Percentiles rank a stretch among this genome's conserved stretches.
Conservation (phyloP, 306 rosid species). For the Ammopiptanthus mongolicus region DNA sequence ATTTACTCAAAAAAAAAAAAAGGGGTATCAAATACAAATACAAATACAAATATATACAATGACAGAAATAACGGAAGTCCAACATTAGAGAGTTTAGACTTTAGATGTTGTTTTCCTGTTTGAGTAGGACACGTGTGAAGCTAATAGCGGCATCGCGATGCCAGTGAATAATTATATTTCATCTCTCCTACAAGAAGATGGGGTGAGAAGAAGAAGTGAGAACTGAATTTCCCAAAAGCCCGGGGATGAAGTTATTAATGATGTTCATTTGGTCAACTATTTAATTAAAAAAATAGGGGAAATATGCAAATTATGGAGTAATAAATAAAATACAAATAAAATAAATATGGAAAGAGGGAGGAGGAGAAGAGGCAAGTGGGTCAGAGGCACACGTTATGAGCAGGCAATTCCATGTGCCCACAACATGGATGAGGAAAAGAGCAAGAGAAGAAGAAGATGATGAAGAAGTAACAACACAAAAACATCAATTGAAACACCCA, state of each 20-base stretch:
- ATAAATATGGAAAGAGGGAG: background rate
- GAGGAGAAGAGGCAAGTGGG: conserved; percentile 60
- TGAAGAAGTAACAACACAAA: background rate
- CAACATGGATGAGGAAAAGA: conserved; percentile 60
- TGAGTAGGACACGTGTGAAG: background rate
- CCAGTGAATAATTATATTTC: too few relatives aligned
- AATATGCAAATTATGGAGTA: too few relatives aligned
- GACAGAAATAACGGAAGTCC: too few relatives aligned
- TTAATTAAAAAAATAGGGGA: background rate
- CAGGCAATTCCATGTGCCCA: conserved; percentile 94
- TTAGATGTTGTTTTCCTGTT: background rate
- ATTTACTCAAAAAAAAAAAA: too few relatives aligned
- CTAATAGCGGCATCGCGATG: too few relatives aligned
- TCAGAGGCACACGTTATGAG: conserved; percentile 80
- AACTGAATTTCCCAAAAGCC: background rate
- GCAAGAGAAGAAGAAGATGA: background rate
- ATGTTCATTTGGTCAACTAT: background rate
- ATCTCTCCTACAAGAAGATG: too few relatives aligned
- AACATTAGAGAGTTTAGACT: background rate
- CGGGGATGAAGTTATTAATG: background rate
- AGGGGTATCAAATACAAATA: too few relatives aligned
- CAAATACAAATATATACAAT: too few relatives aligned
- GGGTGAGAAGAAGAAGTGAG: too few relatives aligned
- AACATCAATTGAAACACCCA: background rate
- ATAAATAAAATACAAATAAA: background rate